Evolutionary conservation across 2,329 filamentous ascomycete genomes (phyloP).

Genomic region (Dryadomyces quercus-mongolicae): DNA sequence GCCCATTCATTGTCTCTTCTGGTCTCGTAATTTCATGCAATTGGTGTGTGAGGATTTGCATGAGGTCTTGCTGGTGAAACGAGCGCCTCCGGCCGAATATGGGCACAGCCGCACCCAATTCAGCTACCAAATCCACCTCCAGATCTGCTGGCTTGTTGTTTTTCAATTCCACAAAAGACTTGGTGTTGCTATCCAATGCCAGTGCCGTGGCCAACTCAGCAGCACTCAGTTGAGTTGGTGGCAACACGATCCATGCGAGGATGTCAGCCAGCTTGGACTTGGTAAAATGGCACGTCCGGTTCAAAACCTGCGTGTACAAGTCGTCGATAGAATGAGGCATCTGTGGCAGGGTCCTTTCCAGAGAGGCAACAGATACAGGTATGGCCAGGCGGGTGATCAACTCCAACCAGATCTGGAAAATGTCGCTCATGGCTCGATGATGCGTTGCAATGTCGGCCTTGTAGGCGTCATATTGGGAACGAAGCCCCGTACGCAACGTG

Average conservation of each 20-base stretch:
- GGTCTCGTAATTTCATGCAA: no score
- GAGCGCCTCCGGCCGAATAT: neutral
- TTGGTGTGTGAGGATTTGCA: neutral
- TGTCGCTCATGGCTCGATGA: neutral
- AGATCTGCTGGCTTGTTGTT: neutral
- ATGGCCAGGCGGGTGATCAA: neutral
- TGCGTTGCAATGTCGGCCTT: neutral
- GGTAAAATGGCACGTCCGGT: neutral
- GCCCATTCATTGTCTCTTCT: neutral
- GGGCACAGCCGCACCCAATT: neutral
- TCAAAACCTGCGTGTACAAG: neutral
- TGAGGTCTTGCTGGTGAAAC: neutral
- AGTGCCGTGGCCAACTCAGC: neutral
- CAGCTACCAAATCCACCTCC: neutral
- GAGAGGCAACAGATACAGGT: neutral
- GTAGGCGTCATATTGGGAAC: neutral
- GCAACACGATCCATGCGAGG: neutral
- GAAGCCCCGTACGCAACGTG: neutral
- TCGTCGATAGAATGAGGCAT: neutral
- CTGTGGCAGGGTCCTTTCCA: neutral
- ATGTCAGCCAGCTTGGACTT: neutral
- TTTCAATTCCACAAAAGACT: neutral
- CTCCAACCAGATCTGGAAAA: neutral
- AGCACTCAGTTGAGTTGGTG: neutral
- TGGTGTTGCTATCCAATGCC: neutral